A percentile compares a stretch with the other conserved stretches of the same genome.
phyloP scores from a whole-genome alignment of 2,329 filamentous ascomycete species.

The Bipolaris oryzae region DNA sequence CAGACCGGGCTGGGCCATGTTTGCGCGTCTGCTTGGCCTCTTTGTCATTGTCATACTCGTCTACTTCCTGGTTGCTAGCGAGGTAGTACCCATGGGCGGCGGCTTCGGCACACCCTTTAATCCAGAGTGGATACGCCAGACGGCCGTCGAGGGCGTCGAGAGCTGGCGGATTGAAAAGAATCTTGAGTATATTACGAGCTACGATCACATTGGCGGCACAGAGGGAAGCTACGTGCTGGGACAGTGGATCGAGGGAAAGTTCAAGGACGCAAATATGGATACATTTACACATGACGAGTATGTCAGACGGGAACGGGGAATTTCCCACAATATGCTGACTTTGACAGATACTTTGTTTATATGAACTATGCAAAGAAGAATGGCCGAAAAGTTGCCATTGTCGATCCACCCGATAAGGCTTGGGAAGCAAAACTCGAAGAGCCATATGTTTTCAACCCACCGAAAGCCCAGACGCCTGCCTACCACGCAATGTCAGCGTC shows the following conservation, averaged over 20 bases:
- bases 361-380: slow-evolving; percentile 84
- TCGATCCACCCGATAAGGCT: slow-evolving; percentile 68
- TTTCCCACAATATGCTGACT: slow-evolving; percentile 20
- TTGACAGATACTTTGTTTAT: slow-evolving; percentile 73
- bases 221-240: slow-evolving; percentile 88
- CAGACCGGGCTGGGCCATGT: slow-evolving; percentile 65
- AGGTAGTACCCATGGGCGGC: slow-evolving; percentile 74
- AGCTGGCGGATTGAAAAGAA: slow-evolving; percentile 67
- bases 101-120: slow-evolving; percentile 71
- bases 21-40: slow-evolving; percentile 76
- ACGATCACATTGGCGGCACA: slow-evolving; percentile 91
- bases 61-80: slow-evolving; percentile 84
- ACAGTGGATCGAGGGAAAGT: slow-evolving; percentile 80
- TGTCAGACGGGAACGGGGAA: slow-evolving; percentile 15
- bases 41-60: slow-evolving; percentile 76
- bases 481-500: slow-evolving; percentile 91
- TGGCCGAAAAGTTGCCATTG: slow-evolving; percentile 80
- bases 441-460: slow-evolving; percentile 68
- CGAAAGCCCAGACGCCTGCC: slow-evolving; percentile 67
- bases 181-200: slow-evolving; percentile 77
- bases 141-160: slow-evolving; percentile 76
- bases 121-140: slow-evolving; percentile 78
- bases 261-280: slow-evolving; percentile 74
- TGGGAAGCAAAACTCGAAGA: slow-evolving; percentile 90
- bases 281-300: slow-evolving; percentile 73